phyloP scores from a whole-genome alignment of 1,284 basidiomycete species.

The Rhodotorula sp. region DNA sequence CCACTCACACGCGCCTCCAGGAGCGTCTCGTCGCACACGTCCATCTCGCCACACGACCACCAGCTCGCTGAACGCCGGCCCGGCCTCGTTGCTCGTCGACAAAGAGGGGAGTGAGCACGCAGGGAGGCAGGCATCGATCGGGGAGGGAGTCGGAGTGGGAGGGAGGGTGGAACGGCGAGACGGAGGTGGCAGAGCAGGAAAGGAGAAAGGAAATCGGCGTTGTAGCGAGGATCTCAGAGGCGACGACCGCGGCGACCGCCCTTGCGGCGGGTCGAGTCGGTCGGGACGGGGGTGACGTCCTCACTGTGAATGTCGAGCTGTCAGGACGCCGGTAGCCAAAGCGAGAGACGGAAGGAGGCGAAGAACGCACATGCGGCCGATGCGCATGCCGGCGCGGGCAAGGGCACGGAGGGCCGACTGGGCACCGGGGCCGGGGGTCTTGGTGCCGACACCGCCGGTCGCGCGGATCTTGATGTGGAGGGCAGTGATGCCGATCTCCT shows the following conservation, averaged over 20 bases:
- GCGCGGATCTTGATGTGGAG: conserved; percentile 97
- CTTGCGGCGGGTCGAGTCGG: conserved; percentile 97
- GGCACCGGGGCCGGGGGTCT: conserved; percentile 97
- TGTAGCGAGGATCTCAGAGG: conserved; percentile 55
- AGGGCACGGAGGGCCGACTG: conserved; percentile 98
- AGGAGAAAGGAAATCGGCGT: background rate
- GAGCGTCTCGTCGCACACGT: too few relatives aligned
- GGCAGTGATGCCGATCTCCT: conserved; percentile 97
- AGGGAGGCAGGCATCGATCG: background rate
- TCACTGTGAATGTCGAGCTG: too few relatives aligned
- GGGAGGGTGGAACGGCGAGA: background rate
- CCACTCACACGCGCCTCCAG: too few relatives aligned
- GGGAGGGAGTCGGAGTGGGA: background rate
- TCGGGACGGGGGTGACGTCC: conserved; percentile 91
- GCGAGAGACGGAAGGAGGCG: background rate
- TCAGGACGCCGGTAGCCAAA: background rate
- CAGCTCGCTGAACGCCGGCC: background rate
- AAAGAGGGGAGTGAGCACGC: background rate
- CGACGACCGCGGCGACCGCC: conserved; percentile 99
- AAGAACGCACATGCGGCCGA: conserved; percentile 82
- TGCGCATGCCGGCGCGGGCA: conserved; percentile 97
- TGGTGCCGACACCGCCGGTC: conserved; percentile 97
- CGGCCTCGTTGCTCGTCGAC: conserved; percentile 14
- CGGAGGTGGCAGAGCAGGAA: background rate
- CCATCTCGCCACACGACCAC: background rate